Base-by-base conservation (phyloP, 176 grass and related monocot genomes). In the Oryza longistaminata region DNA sequence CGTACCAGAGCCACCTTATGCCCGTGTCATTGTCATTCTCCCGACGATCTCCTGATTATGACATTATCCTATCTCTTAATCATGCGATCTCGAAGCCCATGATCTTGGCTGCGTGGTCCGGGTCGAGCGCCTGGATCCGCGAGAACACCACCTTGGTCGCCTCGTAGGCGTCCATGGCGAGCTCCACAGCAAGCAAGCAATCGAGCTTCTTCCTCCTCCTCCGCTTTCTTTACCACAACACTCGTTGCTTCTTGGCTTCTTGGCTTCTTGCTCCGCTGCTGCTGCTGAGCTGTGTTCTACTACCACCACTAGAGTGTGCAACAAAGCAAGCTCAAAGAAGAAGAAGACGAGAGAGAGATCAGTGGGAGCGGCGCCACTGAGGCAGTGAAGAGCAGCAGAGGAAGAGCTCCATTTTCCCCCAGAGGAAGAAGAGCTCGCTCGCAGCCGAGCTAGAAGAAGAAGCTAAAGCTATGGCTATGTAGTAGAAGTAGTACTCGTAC, bases 91-190 rank as follows among this genome's bases (percentile, higher is more conserved):
- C 13, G 14, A 96, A 55, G 4, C 97, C 97, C 97, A 96, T 99
- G 86, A 99, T 99, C 87, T 96, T 96, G 35, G 93, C 89, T 9
- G 97, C 97, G 81, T 99, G 85, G 65, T 99, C 93, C 11, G 97
- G 97, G 78, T 96, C 97, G 77, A 99, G 79, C 22, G 74, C 76
- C 85, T 99, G 97, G 89, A 99, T 96, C 90, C 97, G 92, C 14
- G 97, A 94, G 89, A 99, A 93, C 67, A 99, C 97, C 17, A 99
- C 85, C 90, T 93, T 96, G 37, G 96, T 99, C 34, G 96, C 96
- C 84, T 99, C 96, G 80, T 96, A 99, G 9, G 93, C 93, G 83
- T 99, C 96, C 93, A 99, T 99, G 75, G 75, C 39, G 50, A 25
- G 7, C 37, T 34, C 26, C 16, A 5, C 68, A 5, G 25, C 45